phyloP scores from a whole-genome alignment of 805 yeast genomes.

The Torulaspora microellipsoides region DNA sequence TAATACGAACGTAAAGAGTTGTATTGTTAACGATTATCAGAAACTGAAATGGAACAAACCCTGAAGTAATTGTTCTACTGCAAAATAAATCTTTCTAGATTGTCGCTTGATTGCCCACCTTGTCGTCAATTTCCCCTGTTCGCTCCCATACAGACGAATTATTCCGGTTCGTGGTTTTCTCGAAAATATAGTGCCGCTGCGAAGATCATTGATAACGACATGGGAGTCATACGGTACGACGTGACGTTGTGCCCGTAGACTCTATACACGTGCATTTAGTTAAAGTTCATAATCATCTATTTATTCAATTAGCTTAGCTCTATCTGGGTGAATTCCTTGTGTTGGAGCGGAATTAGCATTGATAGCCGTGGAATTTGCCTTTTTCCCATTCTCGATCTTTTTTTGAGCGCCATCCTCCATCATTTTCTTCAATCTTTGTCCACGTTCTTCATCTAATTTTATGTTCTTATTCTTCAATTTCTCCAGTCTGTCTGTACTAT shows the following conservation, averaged over 20 bases:
- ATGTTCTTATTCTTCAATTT: slow-evolving; percentile 79
- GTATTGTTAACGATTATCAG: too few species aligned
- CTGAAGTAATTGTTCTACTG: too few species aligned
- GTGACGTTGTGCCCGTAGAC: background rate
- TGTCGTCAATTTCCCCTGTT: too few species aligned
- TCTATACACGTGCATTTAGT: background rate
- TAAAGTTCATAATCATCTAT: background rate
- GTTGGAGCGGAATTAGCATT: slow-evolving; percentile 4
- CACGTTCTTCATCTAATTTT: slow-evolving; percentile 66
- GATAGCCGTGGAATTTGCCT: background rate
- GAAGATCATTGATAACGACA: slow-evolving; percentile 12
- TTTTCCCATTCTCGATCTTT: slow-evolving; percentile 28
- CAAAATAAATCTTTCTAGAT: too few species aligned
- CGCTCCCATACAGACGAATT: too few species aligned
- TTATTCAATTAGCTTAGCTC: slow-evolving; percentile 40
- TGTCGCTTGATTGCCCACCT: too few species aligned
- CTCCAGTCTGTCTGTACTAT: slow-evolving; percentile 57
- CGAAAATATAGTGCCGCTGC: background rate
- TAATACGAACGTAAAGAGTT: too few species aligned
- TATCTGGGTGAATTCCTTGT: slow-evolving; percentile 54
- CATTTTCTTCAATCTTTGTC: slow-evolving; percentile 48
- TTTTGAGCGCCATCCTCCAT: slow-evolving; percentile 39
- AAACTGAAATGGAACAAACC: too few species aligned
- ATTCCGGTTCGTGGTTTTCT: too few species aligned
- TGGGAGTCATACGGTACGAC: background rate